Base-by-base conservation (phyloP, 1,284 basidiomycete species). In the Trichosporon ovoides region DNA sequence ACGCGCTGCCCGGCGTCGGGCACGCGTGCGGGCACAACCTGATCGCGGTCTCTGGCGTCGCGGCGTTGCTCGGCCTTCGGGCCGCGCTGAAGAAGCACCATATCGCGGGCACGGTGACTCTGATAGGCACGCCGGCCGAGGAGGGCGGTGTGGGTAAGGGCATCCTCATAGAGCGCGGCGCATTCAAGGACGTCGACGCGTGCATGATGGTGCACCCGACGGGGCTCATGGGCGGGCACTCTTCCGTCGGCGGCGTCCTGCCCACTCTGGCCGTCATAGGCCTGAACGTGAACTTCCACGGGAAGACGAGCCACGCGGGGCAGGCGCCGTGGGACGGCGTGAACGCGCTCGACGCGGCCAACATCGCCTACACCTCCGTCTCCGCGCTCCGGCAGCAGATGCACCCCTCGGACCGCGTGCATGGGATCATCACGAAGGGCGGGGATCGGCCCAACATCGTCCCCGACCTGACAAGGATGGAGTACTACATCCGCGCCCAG, bases 11-110 rank as follows among this genome's bases (percentile, higher is more conserved):
- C 80, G 80, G 81, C 18, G 79, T 87, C 53, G 85, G 85, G 5
- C 85, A 91, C 73, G 90, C 87, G 0, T 92, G 90, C 68, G 89
- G 89, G 65, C 89, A 93, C 71, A 91, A 91, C 72, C 80, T 93
- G 56, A 93, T 93, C 59, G 89, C 89, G 33, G 84, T 88, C 58
- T 82, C 84, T 53, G 91, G 90, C 24, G 83, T 90, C 20, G 90
- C 86, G 12, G 83, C 88, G 14, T 85, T 89, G 9, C 74, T 90
- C 53, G 86, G 85, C 7, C 78, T 89, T 54, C 87, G 86, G 67
- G 80, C 81, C 28, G 86, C 86, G 7, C 74, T 92, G 67, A 76
- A 84, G 70, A 79, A 83, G 58, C 83, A 86, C 66, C 74, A 85
- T 65, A 80, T 89, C 37, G 68, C 85, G 2, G 91, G 89, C 2